phyloP scores from a whole-genome alignment of 805 yeast species.

The Ogataea naganishii region DNA sequence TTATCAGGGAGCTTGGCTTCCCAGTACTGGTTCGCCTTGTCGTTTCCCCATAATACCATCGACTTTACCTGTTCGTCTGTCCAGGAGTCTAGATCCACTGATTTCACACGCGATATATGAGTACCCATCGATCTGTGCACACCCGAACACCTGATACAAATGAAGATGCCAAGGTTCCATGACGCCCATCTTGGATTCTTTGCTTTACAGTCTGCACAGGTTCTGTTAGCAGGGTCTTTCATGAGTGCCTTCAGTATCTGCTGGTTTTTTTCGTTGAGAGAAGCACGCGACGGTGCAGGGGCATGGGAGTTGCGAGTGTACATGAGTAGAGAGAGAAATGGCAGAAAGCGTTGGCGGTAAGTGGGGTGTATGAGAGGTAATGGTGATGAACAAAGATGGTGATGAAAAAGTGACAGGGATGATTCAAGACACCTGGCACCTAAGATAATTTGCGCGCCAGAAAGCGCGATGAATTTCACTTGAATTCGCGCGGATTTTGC shows the following conservation, averaged over 20 bases:
- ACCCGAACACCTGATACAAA: slow-evolving; percentile 94
- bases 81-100: slow-evolving; percentile 95
- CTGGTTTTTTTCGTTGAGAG: slow-evolving; percentile 42
- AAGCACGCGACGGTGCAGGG: slow-evolving; percentile 7
- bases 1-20: slow-evolving; percentile 65
- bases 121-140: slow-evolving; percentile 94
- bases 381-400: too few relatives aligned
- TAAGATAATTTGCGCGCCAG: too few relatives aligned
- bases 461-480: too few relatives aligned
- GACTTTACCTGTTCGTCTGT: slow-evolving; percentile 81
- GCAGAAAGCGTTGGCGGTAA: too few relatives aligned
- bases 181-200: slow-evolving; percentile 97
- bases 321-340: too few relatives aligned
- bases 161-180: slow-evolving; percentile 89
- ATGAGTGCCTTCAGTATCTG: slow-evolving; percentile 68
- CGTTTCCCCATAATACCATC: slow-evolving; percentile 84
- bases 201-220: slow-evolving; percentile 90
- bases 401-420: too few relatives aligned
- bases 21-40: slow-evolving; percentile 73
- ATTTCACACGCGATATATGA: slow-evolving; percentile 86
- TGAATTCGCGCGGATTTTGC: too few relatives aligned
- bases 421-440: too few relatives aligned
- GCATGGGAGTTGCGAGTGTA: too few relatives aligned
- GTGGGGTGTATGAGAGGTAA: too few relatives aligned
- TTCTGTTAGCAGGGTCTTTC: slow-evolving; percentile 66